Conservation (phyloP, 495 filamentous ascomycete genomes). For the Hypoxylon cercidicola region DNA sequence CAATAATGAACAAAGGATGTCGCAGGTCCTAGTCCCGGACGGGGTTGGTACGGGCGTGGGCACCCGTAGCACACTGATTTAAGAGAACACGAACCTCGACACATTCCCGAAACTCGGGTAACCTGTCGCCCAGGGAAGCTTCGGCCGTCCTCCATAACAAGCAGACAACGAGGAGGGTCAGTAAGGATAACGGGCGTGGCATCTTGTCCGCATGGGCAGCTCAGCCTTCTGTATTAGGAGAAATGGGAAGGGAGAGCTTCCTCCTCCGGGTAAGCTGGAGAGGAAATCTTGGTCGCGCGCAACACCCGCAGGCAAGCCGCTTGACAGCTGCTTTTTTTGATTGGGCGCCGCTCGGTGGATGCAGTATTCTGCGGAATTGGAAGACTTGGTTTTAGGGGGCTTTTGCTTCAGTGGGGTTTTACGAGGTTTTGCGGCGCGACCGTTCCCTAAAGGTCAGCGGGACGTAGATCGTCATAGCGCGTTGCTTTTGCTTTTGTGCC, state of each 20-base stretch:
- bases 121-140: slow-evolving; percentile 84
- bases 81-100: slow-evolving; percentile 72
- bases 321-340: slow-evolving; percentile 12
- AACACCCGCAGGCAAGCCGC: slow-evolving; percentile 4
- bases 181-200: slow-evolving; percentile 26
- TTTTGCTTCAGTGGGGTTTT: slow-evolving; percentile 21
- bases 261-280: slow-evolving; percentile 46
- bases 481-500: background rate
- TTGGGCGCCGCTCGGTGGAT: slow-evolving; percentile 31
- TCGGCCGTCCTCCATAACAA: slow-evolving; percentile 51
- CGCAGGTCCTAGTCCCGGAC: background rate
- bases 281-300: slow-evolving; percentile 7
- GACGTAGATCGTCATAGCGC: slow-evolving; percentile 28
- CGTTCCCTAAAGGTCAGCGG: slow-evolving; percentile 8
- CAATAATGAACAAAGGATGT: slow-evolving; percentile 28
- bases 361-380: slow-evolving; percentile 5
- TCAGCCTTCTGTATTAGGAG: slow-evolving; percentile 6
- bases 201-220: slow-evolving; percentile 27
- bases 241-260: slow-evolving; percentile 7
- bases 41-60: background rate
- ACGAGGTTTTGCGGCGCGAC: slow-evolving; percentile 7
- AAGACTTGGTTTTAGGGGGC: slow-evolving; percentile 12
- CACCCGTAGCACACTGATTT: background rate
- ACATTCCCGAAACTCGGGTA: slow-evolving; percentile 91
- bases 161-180: slow-evolving; percentile 30